Base-by-base conservation (phyloP, 2,329 filamentous ascomycete species). In the Kalmusia sp. region DNA sequence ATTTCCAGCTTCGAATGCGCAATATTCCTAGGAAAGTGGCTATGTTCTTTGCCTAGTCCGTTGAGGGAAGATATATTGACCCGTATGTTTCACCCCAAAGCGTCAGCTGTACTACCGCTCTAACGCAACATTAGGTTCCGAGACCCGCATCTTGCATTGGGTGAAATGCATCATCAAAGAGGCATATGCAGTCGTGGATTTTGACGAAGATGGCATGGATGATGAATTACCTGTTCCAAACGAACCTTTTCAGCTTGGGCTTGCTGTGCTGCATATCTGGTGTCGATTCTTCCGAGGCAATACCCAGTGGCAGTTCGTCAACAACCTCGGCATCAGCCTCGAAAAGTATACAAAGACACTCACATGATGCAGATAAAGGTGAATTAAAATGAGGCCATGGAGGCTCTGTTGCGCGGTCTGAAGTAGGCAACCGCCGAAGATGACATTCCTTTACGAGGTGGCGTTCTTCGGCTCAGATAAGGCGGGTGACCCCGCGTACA, bases 1-100 rank as follows among this genome's bases (percentile, higher is more conserved):
- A 71, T 85, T 0, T 82, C 80, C 3, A 80, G 79, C 1, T 71
- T 85, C 0, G 83, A 85, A 58, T 84, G 82, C 17, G 81, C 81
- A 0, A 77, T 85, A 0, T 67, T 85, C 2, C 66, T 85, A 0
- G 80, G 80, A 12, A 84, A 84, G 54, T 81, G 79, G 79, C 68
- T 71, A 3, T 80, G 38, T 52, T 67, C 33, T 61, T 67, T 55
- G 44, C 76, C 34, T 1, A 55, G 45, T 12, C 64, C 54, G 11
- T 52, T 62, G 14, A 54, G 50, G 3, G 60, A 66, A 14, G 56
- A 51, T 0, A 39, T 49, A 0, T 22, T 69, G 24, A 59, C 59
- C 21, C 56, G 62, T 63, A 54, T 39, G 62, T 55, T 4, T 19
- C 19, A 12, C 11, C 21, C 12, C 9, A 11, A 12, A 6, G 7